phyloP scores from a whole-genome alignment of 2,329 filamentous ascomycete genomes.

The Epichloe aotearoae region DNA sequence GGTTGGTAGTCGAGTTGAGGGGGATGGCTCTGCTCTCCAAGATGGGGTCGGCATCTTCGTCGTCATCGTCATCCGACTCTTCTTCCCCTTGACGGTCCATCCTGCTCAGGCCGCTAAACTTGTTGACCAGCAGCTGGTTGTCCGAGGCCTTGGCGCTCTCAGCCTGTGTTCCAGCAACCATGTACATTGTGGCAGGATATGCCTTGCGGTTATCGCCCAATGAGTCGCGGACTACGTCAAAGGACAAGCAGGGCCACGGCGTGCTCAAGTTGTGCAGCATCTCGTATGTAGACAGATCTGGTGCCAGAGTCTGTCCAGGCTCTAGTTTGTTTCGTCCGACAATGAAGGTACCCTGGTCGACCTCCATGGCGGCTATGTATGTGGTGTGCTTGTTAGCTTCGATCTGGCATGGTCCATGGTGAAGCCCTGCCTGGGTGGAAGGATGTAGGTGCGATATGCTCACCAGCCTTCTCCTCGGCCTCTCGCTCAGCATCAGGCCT shows the following conservation, averaged over 20 bases:
- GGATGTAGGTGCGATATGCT: neutral
- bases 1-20: constrained; percentile 78
- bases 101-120: constrained; percentile 79
- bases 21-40: constrained; percentile 87
- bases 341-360: constrained; percentile 91
- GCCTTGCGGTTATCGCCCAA: constrained; percentile 80
- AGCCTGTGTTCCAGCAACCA: constrained; percentile 88
- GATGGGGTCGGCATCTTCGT: constrained; percentile 73
- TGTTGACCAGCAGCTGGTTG: constrained; percentile 92
- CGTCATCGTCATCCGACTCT: constrained; percentile 59
- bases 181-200: constrained; percentile 94
- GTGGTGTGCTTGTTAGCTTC: neutral
- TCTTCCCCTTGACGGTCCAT: constrained; percentile 62
- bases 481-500: constrained; percentile 85
- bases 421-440: neutral
- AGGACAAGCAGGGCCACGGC: constrained; percentile 93
- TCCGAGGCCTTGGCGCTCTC: constrained; percentile 62
- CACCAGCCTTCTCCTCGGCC: constrained; percentile 66
- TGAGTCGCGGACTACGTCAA: constrained; percentile 77
- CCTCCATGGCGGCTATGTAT: constrained; percentile 55
- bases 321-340: constrained; percentile 86
- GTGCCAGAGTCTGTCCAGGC: constrained; percentile 78
- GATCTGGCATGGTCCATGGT: neutral
- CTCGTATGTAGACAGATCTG: constrained; percentile 89
- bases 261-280: constrained; percentile 93